Conservation (phyloP, 305 asterid species). For the Ilex paraguariensis region DNA sequence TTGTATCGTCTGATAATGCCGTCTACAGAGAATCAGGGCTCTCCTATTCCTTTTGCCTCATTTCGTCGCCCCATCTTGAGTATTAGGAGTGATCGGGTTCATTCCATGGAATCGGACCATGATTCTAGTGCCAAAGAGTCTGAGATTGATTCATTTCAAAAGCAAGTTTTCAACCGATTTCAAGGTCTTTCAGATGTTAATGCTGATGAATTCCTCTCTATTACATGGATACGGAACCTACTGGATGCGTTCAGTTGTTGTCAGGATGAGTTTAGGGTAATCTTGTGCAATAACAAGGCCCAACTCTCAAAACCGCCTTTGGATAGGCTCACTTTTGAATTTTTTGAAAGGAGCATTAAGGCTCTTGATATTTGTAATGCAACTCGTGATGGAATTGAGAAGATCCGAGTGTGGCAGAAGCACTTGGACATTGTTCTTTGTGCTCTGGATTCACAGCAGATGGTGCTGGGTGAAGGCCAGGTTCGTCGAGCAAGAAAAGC, state of each 20-base stretch:
- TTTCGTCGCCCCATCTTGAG: background rate
- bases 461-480: constrained; percentile 57
- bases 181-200: constrained; percentile 45
- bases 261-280: constrained; percentile 51
- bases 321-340: constrained; percentile 59
- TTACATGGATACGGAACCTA: constrained; percentile 72
- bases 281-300: constrained; percentile 35
- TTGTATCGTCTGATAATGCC: constrained; percentile 46
- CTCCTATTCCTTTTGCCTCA: constrained; percentile 30
- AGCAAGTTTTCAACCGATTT: constrained; percentile 40
- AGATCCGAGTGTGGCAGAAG: constrained; percentile 71
- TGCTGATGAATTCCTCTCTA: constrained; percentile 58
- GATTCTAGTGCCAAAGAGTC: constrained; percentile 6
- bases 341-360: constrained; percentile 66
- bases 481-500: constrained; percentile 82
- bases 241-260: constrained; percentile 48
- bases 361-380: constrained; percentile 95
- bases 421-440: constrained; percentile 65
- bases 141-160: constrained; percentile 37
- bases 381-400: constrained; percentile 83
- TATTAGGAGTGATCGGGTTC: background rate
- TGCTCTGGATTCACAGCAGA: constrained; percentile 50
- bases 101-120: background rate
- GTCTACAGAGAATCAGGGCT: constrained; percentile 55
- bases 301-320: constrained; percentile 45